Evolutionary conservation across 345 rosid species (phyloP), one percentile per base, ranked within the genome.

Genomic region (Bruguiera parviflora): DNA sequence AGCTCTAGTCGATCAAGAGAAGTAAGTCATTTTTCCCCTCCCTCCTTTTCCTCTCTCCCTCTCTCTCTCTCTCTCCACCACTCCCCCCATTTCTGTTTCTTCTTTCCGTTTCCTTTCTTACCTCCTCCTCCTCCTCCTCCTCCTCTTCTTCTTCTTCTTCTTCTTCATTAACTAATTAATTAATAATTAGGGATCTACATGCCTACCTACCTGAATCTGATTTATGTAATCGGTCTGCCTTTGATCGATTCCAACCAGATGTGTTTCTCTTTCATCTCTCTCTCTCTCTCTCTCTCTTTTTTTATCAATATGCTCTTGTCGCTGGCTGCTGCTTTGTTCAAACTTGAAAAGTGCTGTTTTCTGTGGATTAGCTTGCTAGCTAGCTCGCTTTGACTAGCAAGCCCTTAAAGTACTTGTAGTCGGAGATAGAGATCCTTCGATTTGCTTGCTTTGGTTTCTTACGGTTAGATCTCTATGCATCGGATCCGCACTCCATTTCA

Each of bases 1-100:
- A 22, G 81, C 89, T 35, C 71, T 93, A 53, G 82, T 72, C 49
- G 80, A 72, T 49, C 95, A 88, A 31, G 97, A 94, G 73, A 91
- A 91, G 98, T 94, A 79, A 66, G 65, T 63, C 43, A 53, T 28
- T 68, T 63, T 58, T 13, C 43, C 52, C 67, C 46, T 10, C 46
- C 46, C 46, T 11, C 46, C 46, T 11, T 11, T 2, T 11, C 8
- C 9, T 6, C 35, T 32, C 35, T 32, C 6, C 4, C 6, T 6
- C 35, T 32, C 37, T 33, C 8, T 39, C 3, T 5, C 4, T 39
- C 16, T 39, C 46, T 39, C 46, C 15, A 39, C 46, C 15, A 10
- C 46, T 39, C 46, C 37, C 1, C 37, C 37, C 0, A 33, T 33
- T 33, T 53, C 24, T 24, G 10, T 10, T 6, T 53, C 25, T 55